Evolutionary conservation across 2,329 filamentous ascomycete species (phyloP), one percentile per base, ranked within the genome.

Genomic region (Lecanoromycetidae sp.): DNA sequence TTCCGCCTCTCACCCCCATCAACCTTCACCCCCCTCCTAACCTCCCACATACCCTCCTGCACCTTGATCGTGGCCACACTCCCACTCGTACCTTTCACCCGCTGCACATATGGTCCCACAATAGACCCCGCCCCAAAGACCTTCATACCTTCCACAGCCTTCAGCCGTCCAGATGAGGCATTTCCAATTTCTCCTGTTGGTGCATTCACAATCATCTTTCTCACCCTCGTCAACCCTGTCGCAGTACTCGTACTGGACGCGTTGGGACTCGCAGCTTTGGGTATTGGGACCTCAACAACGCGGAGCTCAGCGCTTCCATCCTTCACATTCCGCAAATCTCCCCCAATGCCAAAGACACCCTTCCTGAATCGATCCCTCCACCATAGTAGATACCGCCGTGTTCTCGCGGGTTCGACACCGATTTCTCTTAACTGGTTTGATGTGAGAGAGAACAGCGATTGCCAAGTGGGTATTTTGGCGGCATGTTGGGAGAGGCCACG

Each of bases 1-100:
- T 77, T 80, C 66, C 91, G 78, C 64, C 91, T 80, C 73, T 98
- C 91, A 72, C 91, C 91, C 60, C 91, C 91, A 66, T 96, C 88
- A 56, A 98, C 81, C 80, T 96, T 96, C 60, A 79, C 79, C 23
- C 91, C 90, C 58, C 81, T 76, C 62, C 76, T 81, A 58, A 87
- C 74, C 70, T 96, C 90, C 91, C 90, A 96, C 71, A 96, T 82
- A 8, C 90, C 87, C 63, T 95, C 88, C 48, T 80, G 78, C 19
- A 85, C 74, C 53, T 73, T 71, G 56, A 96, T 72, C 43, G 73
- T 71, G 9, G 81, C 84, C 7, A 77, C 79, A 33, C 70, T 67
- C 1, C 77, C 74, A 49, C 68, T 64, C 27, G 68, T 67, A 1
- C 76, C 76, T 63, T 83, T 80, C 23, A 88, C 61, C 4, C 79